Evolutionary conservation across 2,329 filamentous ascomycete species (phyloP).

Genomic region (Chaetomium sp.): DNA sequence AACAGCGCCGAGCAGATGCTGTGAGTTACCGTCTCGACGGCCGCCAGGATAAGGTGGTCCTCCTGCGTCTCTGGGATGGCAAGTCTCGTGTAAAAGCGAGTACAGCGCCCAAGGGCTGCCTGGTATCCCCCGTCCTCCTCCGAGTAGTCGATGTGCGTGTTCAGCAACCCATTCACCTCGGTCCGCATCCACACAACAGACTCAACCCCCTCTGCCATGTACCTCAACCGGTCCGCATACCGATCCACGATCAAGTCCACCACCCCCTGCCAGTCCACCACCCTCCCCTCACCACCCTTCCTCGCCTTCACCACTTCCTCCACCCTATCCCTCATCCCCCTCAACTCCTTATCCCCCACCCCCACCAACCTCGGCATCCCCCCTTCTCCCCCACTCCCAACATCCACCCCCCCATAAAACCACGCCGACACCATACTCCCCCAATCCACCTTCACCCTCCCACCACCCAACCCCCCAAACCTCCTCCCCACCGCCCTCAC

Average conservation of each 20-base stretch:
- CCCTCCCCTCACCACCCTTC: constrained; percentile 30
- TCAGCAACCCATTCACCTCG: constrained; percentile 45
- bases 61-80: constrained; percentile 40
- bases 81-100: constrained; percentile 48
- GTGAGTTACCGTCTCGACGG: constrained; percentile 45
- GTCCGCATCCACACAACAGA: constrained; percentile 39
- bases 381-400: constrained; percentile 51
- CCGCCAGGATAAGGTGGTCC: constrained; percentile 50
- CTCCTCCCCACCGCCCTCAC: constrained; percentile 47
- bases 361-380: constrained; percentile 35
- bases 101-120: constrained; percentile 51
- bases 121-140: constrained; percentile 39
- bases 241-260: constrained; percentile 66
- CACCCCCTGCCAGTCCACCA: constrained; percentile 66
- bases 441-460: constrained; percentile 49
- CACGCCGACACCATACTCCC: constrained; percentile 55
- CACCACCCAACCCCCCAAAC: constrained; percentile 50
- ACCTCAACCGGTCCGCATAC: constrained; percentile 58
- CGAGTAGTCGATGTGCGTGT: constrained; percentile 49
- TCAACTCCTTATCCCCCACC: constrained; percentile 31
- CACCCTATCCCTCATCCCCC: constrained; percentile 40
- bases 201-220: constrained; percentile 41
- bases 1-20: constrained; percentile 45
- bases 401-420: constrained; percentile 54
- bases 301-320: constrained; percentile 35